phyloP scores from a whole-genome alignment of 2,329 filamentous ascomycete genomes.

The Botrytis pseudocinerea region DNA sequence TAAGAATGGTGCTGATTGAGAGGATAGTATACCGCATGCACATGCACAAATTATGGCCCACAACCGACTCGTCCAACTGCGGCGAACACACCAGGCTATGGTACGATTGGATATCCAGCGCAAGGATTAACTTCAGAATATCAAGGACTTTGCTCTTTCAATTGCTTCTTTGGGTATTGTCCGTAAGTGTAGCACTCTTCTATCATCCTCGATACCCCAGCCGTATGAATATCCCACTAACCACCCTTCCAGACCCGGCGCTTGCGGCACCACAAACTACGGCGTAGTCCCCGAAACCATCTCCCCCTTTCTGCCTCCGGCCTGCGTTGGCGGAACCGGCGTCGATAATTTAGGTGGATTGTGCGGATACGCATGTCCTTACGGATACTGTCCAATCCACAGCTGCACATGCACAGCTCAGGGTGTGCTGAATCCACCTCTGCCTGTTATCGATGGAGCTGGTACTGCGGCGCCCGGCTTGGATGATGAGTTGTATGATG shows the following conservation, averaged over 20 bases:
- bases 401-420: not conserved
- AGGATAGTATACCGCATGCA: not conserved
- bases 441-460: not conserved
- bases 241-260: not conserved
- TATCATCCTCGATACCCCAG: not conserved
- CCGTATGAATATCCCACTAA: not conserved
- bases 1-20: not conserved
- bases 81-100: not conserved
- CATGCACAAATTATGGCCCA: not conserved
- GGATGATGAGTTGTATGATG: not conserved
- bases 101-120: not conserved
- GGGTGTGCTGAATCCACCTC: not conserved
- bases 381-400: not conserved
- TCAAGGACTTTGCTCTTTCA: not conserved
- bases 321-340: not conserved
- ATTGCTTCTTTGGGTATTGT: not conserved
- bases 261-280: not conserved
- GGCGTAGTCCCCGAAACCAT: not conserved
- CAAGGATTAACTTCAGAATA: not conserved
- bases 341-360: not conserved
- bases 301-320: not conserved
- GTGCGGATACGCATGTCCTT: not conserved
- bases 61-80: not conserved
- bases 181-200: not conserved
- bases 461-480: not conserved